Base-by-base conservation (phyloP, 2,329 filamentous ascomycete genomes). In the Periconia sp. region DNA sequence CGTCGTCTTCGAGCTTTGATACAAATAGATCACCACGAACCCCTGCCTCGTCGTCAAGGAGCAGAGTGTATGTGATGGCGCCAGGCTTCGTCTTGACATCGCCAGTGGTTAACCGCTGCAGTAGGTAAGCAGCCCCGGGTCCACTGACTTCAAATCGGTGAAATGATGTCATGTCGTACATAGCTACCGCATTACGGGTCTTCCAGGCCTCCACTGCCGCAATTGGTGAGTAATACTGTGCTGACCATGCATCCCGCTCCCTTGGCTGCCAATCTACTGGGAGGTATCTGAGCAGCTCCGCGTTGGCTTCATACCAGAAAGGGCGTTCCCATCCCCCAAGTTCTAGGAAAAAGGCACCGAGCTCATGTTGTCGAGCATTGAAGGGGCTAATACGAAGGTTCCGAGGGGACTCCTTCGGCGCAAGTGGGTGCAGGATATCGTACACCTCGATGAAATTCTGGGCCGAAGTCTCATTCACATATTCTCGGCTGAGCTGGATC, bases 371-470 rank as follows among this genome's bases (percentile, higher is more conserved):
- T 1, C 78, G 75, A 1, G 70, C 48, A 46, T 83, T 71, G 58
- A 85, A 86, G 0, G 83, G 82, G 48, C 79, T 84, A 11, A 79
- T 66, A 5, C 83, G 79, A 2, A 86, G 70, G 43, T 82, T 78
- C 0, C 83, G 77, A 0, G 82, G 83, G 0, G 79, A 83, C 0
- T 77, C 70, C 19, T 76, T 76, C 0, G 81, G 82, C 38, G 82
- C 79, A 0, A 83, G 70, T 0, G 83, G 83, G 44, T 86, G 83
- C 0, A 85, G 48, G 26, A 86, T 84, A 46, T 85, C 82, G 66
- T 86, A 86, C 1, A 86, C 76, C 50, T 86, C 83, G 17, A 81
- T 76, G 36, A 86, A 86, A 52, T 82, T 83, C 56, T 83, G 81
- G 32, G 78, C 72, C 0, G 78, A 79, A 0, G 83, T 85, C 65